Base-by-base conservation (phyloP, 805 yeast species). In the Starmerella vaccinii region DNA sequence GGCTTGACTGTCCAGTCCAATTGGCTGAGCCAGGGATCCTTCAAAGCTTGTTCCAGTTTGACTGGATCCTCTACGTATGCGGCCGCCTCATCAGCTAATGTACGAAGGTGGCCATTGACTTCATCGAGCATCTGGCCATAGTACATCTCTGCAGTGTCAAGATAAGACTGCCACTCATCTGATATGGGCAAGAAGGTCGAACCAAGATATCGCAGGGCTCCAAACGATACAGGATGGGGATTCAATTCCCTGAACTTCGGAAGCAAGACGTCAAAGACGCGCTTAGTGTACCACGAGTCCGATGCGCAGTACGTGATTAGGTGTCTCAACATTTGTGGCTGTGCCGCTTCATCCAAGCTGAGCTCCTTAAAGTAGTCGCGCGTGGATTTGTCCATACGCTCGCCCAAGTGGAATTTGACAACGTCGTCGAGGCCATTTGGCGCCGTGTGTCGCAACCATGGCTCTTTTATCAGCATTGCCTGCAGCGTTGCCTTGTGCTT, bases 181-280 rank as follows among this genome's bases (percentile, higher is more conserved):
- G 83, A 77, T 0, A 95, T 82, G 1, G 99, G 95, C 37, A 94
- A 67, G 45, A 89, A 77, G 41, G 84, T 76, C 19, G 82, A 74
- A 9, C 88, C 80, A 61, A 92, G 70, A 50, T 78, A 81, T 57
- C 82, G 73, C 41, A 92, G 68, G 2, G 95, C 96, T 0, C 92
- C 89, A 68, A 89, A 83, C 15, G 95, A 84, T 2, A 90, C 95
- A 0, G 98, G 97, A 65, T 92, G 98, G 0, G 98, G 95, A 40
- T 89, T 79, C 46, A 78, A 75, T 29, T 70, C 60, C 24, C 76
- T 64, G 61, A 85, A 92, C 32, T 70, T 68, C 1, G 95, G 96
- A 29, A 80, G 77, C 0, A 88, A 76, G 52, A 77, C 77, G 51
- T 73, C 70, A 56, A 81, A 81, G 2, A 90, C 86, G 52, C 69